phyloP scores from a whole-genome alignment of 306 rosid genomes.

The Canavalia ensiformis region DNA sequence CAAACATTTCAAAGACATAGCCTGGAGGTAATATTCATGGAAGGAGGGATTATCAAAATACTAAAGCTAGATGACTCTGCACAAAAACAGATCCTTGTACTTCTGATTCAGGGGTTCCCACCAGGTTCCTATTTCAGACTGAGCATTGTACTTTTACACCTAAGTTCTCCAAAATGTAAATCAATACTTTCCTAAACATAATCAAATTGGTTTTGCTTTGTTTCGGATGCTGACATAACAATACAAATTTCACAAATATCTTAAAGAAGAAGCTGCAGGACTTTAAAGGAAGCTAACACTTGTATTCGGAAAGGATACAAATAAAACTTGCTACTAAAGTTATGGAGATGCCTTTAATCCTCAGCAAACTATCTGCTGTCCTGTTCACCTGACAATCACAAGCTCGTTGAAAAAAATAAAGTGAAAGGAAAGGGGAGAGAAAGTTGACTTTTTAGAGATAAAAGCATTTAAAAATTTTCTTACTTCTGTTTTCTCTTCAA shows the following conservation, averaged over 20 bases:
- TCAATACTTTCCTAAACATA: conserved; percentile 21
- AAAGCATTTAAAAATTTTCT: too few species aligned
- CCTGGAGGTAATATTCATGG: background rate
- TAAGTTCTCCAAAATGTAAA: background rate
- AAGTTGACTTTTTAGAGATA: too few species aligned
- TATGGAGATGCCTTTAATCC: background rate
- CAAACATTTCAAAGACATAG: too few species aligned
- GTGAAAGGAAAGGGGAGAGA: too few species aligned
- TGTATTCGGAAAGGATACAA: too few species aligned
- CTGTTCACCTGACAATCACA: background rate
- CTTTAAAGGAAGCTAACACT: too few species aligned
- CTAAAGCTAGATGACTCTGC: background rate
- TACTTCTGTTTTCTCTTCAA: too few species aligned
- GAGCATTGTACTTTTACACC: background rate
- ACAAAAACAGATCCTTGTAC: background rate
- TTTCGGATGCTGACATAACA: background rate
- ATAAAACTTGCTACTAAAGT: too few species aligned
- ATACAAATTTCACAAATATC: conserved; percentile 3
- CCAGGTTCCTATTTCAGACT: conserved; percentile 10
- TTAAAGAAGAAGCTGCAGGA: background rate
- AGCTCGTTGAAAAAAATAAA: too few species aligned
- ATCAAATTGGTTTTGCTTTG: background rate
- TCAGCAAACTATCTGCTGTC: background rate
- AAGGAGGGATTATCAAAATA: background rate
- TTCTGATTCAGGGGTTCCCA: background rate